Base-by-base conservation (phyloP, 177 flowering plant species). In the Vitis hybrid region DNA sequence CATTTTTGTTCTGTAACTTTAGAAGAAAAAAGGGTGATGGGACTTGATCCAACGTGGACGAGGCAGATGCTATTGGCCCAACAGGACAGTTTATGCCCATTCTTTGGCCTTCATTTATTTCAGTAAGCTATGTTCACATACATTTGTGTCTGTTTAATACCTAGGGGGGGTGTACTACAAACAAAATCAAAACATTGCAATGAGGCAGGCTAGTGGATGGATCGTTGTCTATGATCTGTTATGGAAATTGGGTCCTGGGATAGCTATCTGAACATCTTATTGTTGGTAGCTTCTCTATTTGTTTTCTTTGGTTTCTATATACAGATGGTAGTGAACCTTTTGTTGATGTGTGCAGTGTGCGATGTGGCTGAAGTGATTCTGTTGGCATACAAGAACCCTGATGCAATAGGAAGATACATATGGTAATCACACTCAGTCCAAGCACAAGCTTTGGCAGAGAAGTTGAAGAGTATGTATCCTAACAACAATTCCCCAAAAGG, bases 331-430 rank as follows among this genome's bases (percentile, higher is more conserved):
- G 69, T 54, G 60, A 54, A 66, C 32, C 51, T 15, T 3, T 54
- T 30, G 69, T 66, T 13, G 69, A 66, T 15, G 69, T 55, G 19
- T 12, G 68, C 52, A 12, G 68, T 54, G 45, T 59, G 60, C 4
- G 69, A 66, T 34, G 56, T 55, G 50, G 69, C 69, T 15, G 69
- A 54, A 30, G 62, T 62, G 3, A 15, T 68, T 15, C 6, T 56
- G 26, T 52, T 56, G 30, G 52, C 12, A 8, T 68, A 56, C 54
- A 14, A 68, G 62, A 68, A 68, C 4, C 62, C 70, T 5, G 19
- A 68, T 13, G 70, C 70, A 18, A 55, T 40, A n/a, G 63, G 70
- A 17, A 54, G 62, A 48, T 56, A 58, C 12, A 68, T 57, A 34
- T 68, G 63, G 10, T 17, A 30, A 19, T 34, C 54, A 10, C 26